phyloP scores from a whole-genome alignment of 2,329 filamentous ascomycete genomes.

The Botryotinia convoluta region DNA sequence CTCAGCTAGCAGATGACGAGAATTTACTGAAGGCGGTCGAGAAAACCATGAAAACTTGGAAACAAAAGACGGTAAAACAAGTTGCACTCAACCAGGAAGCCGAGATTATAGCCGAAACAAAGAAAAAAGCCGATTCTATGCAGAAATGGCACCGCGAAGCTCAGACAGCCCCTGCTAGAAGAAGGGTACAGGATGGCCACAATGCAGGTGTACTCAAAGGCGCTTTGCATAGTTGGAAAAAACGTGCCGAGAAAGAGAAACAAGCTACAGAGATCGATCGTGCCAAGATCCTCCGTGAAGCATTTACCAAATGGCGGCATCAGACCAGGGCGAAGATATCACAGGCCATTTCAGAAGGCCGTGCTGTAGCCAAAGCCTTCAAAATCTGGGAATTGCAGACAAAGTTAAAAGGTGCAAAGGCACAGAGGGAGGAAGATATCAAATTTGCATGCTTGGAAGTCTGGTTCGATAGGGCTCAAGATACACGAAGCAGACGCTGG shows the following conservation, averaged over 20 bases:
- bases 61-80: conserved; percentile 22
- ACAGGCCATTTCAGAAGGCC: conserved; percentile 51
- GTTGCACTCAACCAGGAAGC: conserved; percentile 25
- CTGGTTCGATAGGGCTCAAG: conserved; percentile 42
- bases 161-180: conserved; percentile 31
- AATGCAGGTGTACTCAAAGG: conserved; percentile 46
- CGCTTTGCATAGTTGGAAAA: conserved; percentile 50
- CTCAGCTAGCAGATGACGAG: conserved; percentile 28
- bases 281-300: conserved; percentile 52
- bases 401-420: conserved; percentile 37
- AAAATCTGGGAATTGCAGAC: conserved; percentile 61
- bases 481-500: conserved; percentile 30
- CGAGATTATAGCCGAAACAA: conserved; percentile 19
- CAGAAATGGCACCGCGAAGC: conserved; percentile 33
- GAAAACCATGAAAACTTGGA: conserved; percentile 32
- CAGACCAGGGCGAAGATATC: conserved; percentile 53
- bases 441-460: conserved; percentile 41
- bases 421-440: conserved; percentile 42
- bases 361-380: conserved; percentile 53
- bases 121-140: conserved; percentile 24
- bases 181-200: conserved; percentile 44
- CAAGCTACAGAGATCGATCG: conserved; percentile 51
- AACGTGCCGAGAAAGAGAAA: conserved; percentile 43
- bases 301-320: conserved; percentile 63
- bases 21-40: conserved; percentile 25